A percentile compares a stretch with the other conserved stretches of the same genome.
Conservation (phyloP, 768 basidiomycete species). For the Xerocomus brunneocitrinus region DNA sequence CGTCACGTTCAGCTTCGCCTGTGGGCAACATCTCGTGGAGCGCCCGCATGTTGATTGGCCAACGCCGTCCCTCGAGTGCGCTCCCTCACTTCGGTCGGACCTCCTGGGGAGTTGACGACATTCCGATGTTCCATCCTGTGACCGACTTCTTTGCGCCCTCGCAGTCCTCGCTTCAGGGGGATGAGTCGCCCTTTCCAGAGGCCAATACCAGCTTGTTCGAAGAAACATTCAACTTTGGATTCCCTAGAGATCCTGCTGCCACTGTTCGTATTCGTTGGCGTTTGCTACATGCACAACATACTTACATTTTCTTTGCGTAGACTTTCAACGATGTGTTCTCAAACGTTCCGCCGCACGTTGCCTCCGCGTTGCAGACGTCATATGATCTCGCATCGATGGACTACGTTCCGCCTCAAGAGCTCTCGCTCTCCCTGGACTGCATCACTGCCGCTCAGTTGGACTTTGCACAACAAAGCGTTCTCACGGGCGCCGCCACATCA, state of each 20-base stretch:
- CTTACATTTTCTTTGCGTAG: conserved; percentile 5
- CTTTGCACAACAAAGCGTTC: neutral
- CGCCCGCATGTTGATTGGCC: conserved; percentile 38
- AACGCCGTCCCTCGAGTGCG: conserved; percentile 49
- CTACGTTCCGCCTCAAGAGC: conserved; percentile 17
- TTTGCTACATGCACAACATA: rapidly evolving
- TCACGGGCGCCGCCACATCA: conserved; percentile 1
- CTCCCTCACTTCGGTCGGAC: conserved; percentile 33
- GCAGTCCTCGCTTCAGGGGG: conserved; percentile 34
- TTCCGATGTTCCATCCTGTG: conserved; percentile 20
- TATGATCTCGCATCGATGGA: conserved; percentile 27
- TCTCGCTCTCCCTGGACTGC: conserved; percentile 10
- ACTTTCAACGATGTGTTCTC: conserved; percentile 23
- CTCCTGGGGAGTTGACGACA: conserved; percentile 25
- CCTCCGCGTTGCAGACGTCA: conserved; percentile 6
- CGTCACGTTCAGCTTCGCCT: conserved; percentile 44
- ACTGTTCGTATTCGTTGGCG: conserved; percentile 9
- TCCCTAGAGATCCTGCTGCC: conserved; percentile 10
- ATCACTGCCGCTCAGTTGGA: neutral
- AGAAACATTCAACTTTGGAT: conserved; percentile 33
- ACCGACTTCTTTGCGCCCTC: conserved; percentile 10
- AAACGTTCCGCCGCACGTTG: conserved; percentile 20
- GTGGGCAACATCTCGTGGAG: conserved; percentile 41
- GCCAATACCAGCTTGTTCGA: conserved; percentile 47
- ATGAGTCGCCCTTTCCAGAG: conserved; percentile 47